phyloP scores from a whole-genome alignment of 495 filamentous ascomycete species.

The Hypoxylon cercidicola region DNA sequence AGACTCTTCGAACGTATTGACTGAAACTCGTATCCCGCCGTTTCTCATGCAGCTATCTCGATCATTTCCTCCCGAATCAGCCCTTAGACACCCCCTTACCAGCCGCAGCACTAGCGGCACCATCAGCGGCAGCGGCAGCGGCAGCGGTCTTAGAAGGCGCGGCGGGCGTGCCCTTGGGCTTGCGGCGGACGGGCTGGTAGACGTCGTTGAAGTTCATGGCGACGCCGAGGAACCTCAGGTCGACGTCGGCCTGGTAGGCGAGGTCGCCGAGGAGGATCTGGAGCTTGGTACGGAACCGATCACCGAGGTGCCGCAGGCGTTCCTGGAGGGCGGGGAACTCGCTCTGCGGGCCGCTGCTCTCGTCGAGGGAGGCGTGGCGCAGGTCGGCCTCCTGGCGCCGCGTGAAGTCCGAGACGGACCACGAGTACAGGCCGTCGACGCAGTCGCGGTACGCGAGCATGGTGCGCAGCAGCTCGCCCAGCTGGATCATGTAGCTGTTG shows the following conservation, averaged over 20 bases:
- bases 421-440: constrained; percentile 94
- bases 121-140: background rate
- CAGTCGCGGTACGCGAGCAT: constrained; percentile 95
- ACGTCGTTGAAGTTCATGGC: constrained; percentile 99
- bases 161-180: constrained; percentile 52
- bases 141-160: constrained; percentile 8
- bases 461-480: constrained; percentile 89
- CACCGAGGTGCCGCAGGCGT: constrained; percentile 74
- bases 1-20: no score
- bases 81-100: constrained; percentile 17
- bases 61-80: background rate
- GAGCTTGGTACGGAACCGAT: constrained; percentile 77
- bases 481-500: constrained; percentile 87
- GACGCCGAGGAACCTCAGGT: constrained; percentile 94
- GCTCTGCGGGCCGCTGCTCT: constrained; percentile 53
- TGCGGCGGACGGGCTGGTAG: constrained; percentile 77
- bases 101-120: background rate
- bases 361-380: constrained; percentile 70
- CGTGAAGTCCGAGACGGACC: constrained; percentile 93
- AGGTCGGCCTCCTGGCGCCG: constrained; percentile 85
- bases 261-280: constrained; percentile 89
- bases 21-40: no score
- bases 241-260: constrained; percentile 90
- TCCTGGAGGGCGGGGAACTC: constrained; percentile 80
- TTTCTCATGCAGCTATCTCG: no score